Percentiles rank a stretch among this genome's conserved stretches.
Evolutionary conservation across 345 rosid genomes (phyloP).

Genomic region (Ceriops decandra): DNA sequence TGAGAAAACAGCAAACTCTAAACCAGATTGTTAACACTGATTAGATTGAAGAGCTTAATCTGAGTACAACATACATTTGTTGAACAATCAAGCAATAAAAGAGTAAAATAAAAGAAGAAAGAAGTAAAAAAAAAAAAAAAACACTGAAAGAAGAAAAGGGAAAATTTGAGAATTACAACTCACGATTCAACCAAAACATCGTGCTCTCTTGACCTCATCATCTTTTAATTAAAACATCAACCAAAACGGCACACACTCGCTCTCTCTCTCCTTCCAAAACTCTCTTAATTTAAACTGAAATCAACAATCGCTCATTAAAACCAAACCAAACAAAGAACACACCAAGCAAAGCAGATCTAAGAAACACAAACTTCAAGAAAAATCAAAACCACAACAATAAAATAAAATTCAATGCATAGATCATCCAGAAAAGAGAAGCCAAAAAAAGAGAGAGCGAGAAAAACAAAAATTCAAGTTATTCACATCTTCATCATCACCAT

Average conservation of each 20-base stretch:
- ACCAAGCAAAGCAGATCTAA: slow-evolving; percentile 49
- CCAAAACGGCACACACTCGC: slow-evolving; percentile 13
- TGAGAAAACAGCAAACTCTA: too few species aligned
- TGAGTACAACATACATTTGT: too few species aligned
- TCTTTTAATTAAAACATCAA: slow-evolving; percentile 20
- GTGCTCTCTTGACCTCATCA: slow-evolving; percentile 88
- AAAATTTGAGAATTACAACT: too few species aligned
- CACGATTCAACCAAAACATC: not conserved
- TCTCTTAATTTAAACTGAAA: slow-evolving; percentile 29
- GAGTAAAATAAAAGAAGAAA: too few species aligned
- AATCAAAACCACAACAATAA: not conserved
- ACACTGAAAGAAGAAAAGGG: slow-evolving; percentile 52
- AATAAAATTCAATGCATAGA: slow-evolving; percentile 30
- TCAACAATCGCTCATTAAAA: not conserved
- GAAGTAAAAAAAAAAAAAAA: not conserved
- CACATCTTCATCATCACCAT: not conserved
- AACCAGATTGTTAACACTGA: too few species aligned
- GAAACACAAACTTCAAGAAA: slow-evolving; percentile 11
- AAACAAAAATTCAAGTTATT: not conserved
- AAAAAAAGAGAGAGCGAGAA: not conserved
- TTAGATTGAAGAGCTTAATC: too few species aligned
- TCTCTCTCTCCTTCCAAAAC: slow-evolving; percentile 27
- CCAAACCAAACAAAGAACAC: slow-evolving; percentile 5
- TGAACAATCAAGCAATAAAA: not conserved
- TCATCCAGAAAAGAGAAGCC: slow-evolving; percentile 24